Conservation (phyloP, 208 protist species). For the Crithidia acanthocephali region DNA sequence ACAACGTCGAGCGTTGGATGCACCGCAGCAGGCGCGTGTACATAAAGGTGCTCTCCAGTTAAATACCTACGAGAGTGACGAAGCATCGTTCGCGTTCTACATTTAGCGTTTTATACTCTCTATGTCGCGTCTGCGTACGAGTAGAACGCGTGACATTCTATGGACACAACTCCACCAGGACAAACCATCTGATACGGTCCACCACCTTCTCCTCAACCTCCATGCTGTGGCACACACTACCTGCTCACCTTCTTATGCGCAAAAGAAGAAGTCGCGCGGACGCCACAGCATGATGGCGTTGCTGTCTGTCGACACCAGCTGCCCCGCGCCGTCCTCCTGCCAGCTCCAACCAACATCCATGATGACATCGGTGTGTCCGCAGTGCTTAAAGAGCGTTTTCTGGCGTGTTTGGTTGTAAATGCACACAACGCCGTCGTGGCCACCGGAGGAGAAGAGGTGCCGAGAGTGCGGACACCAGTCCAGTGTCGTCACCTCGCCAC, state of each 20-base stretch:
- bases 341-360: conserved; percentile 90
- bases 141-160: no score
- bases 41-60: no score
- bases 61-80: no score
- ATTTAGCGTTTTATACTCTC: no score
- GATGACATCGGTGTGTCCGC: conserved; percentile 81
- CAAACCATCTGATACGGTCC: no score
- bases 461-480: conserved; percentile 89
- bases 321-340: conserved; percentile 80
- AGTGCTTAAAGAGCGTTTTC: conserved; percentile 81
- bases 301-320: conserved; percentile 79
- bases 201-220: background rate
- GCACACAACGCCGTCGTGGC: conserved; percentile 76
- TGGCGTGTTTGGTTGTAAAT: conserved; percentile 67
- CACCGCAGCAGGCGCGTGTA: no score
- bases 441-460: conserved; percentile 79
- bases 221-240: background rate
- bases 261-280: conserved; percentile 84
- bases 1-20: no score
- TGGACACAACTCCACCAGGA: no score
- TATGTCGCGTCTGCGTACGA: no score
- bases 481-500: conserved; percentile 62
- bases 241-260: conserved; percentile 4
- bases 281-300: conserved; percentile 92
- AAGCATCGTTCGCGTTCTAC: no score